Evolutionary conservation across 345 rosid species (phyloP).

Genomic region (Pistacia integerrima): DNA sequence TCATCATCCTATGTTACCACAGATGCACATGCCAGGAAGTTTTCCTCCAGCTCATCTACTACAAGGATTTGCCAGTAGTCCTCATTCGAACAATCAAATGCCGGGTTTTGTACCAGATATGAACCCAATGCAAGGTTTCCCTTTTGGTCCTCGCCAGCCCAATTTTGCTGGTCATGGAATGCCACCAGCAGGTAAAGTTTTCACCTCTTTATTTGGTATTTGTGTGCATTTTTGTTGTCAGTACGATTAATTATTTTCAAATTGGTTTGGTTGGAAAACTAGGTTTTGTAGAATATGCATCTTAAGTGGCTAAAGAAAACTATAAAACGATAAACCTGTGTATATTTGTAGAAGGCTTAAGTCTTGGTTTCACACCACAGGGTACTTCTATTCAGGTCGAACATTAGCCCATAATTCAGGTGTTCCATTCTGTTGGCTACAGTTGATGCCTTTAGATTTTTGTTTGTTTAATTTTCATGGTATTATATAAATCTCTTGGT

Average conservation of each 20-base stretch:
- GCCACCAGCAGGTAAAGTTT: constrained; percentile 42
- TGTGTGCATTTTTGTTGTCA: not conserved
- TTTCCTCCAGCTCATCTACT: constrained; percentile 57
- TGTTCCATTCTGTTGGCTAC: not conserved
- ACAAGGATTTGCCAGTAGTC: constrained; percentile 61
- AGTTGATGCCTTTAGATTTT: not conserved
- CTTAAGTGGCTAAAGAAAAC: not conserved
- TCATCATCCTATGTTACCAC: constrained; percentile 60
- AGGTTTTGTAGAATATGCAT: not conserved
- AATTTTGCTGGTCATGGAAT: constrained; percentile 51
- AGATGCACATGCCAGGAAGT: constrained; percentile 65
- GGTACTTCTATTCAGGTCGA: not conserved
- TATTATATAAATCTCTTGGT: not conserved
- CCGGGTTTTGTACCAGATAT: constrained; percentile 57
- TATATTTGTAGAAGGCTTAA: not conserved
- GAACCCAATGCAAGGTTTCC: constrained; percentile 62
- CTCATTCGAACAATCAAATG: constrained; percentile 58
- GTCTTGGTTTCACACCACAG: not conserved
- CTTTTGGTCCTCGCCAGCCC: constrained; percentile 60
- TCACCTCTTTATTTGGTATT: not conserved
- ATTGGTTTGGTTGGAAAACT: not conserved
- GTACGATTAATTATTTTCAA: not conserved
- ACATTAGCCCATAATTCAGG: not conserved
- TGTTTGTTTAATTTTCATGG: not conserved
- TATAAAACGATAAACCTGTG: not conserved